phyloP scores from a whole-genome alignment of 257 asterid species.

The Henckelia pumila region DNA sequence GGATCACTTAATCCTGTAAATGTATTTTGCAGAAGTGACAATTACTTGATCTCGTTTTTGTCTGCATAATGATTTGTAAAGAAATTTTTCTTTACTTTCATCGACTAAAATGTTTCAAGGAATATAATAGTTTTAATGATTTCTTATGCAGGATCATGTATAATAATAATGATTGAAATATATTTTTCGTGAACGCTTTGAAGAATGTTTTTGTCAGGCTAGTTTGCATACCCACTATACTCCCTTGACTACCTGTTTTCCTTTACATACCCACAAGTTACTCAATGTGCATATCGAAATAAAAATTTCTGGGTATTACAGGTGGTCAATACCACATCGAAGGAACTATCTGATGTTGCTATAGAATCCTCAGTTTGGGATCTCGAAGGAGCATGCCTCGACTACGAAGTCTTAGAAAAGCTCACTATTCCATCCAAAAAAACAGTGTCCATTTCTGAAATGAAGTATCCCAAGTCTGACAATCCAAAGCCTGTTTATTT shows the following conservation, averaged over 20 bases:
- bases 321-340: slow-evolving; percentile 71
- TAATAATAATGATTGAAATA: too few species aligned
- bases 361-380: slow-evolving; percentile 84
- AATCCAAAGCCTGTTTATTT: slow-evolving; percentile 74
- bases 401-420: slow-evolving; percentile 58
- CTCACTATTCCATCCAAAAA: slow-evolving; percentile 63
- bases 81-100: background rate
- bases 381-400: slow-evolving; percentile 66
- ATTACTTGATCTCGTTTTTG: background rate
- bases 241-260: background rate
- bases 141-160: slow-evolving; percentile 8
- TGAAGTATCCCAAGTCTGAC: slow-evolving; percentile 72
- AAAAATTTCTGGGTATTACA: slow-evolving; percentile 13
- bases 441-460: slow-evolving; percentile 55
- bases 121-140: background rate
- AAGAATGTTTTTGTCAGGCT: background rate
- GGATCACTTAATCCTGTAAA: too few species aligned
- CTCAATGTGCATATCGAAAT: slow-evolving; percentile 1
- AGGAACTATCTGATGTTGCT: slow-evolving; percentile 60
- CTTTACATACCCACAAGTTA: background rate
- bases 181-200: background rate
- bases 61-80: background rate
- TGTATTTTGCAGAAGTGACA: too few species aligned
- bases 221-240: background rate
- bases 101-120: background rate